Evolutionary conservation across 1,284 basidiomycete genomes (phyloP).

Genomic region (Microbotryomycetes sp.): DNA sequence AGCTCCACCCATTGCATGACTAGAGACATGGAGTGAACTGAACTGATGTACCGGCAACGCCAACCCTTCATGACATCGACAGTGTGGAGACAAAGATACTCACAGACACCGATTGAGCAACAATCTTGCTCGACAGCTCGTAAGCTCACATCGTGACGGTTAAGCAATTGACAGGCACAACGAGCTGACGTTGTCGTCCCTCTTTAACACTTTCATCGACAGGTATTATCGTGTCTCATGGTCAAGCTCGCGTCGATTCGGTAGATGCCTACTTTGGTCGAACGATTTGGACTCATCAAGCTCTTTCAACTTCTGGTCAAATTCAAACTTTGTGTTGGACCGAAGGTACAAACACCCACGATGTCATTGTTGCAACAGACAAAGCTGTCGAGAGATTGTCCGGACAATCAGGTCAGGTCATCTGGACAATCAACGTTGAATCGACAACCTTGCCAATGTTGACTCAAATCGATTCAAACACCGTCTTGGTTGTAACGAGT

Average conservation of each 20-base stretch:
- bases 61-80: too few relatives aligned
- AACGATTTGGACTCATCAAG: not conserved
- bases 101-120: not conserved
- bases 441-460: too few relatives aligned
- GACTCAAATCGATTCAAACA: too few relatives aligned
- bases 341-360: not conserved
- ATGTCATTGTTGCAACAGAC: not conserved
- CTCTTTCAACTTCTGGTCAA: not conserved
- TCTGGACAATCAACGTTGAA: not conserved
- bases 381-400: not conserved
- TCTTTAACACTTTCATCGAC: too few relatives aligned
- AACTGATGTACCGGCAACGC: too few relatives aligned
- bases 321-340: not conserved
- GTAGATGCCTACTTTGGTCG: not conserved
- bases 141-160: not conserved
- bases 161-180: not conserved
- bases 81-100: not conserved
- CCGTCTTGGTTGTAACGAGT: too few relatives aligned
- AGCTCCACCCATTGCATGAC: too few relatives aligned
- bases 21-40: too few relatives aligned
- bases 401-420: not conserved
- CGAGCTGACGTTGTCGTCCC: not conserved
- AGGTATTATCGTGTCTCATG: not conserved
- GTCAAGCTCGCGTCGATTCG: not conserved
- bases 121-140: not conserved